Percentiles rank a stretch among this genome's conserved stretches.
Conservation (phyloP, 805 yeast genomes). For the Vanderwaltozyma polyspora region DNA sequence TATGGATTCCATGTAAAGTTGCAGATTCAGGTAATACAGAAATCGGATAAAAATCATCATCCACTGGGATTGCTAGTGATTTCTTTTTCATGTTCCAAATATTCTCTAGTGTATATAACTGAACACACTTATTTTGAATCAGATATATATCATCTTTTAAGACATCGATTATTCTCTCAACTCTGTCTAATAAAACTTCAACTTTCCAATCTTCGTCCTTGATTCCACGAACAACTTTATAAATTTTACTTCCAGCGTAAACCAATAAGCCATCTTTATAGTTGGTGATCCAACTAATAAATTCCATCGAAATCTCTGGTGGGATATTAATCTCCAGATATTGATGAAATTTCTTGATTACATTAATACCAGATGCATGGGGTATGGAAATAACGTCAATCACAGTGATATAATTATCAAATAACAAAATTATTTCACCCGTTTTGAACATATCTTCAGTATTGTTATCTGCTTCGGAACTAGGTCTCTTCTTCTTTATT, state of each 20-base stretch:
- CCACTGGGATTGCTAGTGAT: constrained; percentile 10
- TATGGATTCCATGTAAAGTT: constrained; percentile 19
- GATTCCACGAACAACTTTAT: constrained; percentile 8
- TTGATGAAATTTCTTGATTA: constrained; percentile 16
- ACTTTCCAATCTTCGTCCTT: constrained; percentile 9
- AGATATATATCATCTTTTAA: constrained; percentile 15
- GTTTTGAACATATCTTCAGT: constrained; percentile 18
- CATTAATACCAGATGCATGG: constrained; percentile 15
- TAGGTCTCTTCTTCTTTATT: constrained; percentile 10
- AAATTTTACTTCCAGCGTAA: constrained; percentile 11
- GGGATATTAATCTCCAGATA: constrained; percentile 11
- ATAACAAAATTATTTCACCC: constrained; percentile 20
- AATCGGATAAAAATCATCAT: constrained; percentile 22
- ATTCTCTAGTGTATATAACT: constrained; percentile 12
- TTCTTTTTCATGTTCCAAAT: constrained; percentile 15
- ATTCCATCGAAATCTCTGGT: not conserved
- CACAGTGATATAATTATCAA: constrained; percentile 9
- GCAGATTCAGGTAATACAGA: constrained; percentile 22
- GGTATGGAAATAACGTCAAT: constrained; percentile 22
- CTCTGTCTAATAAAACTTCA: constrained; percentile 8
- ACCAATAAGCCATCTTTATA: constrained; percentile 19
- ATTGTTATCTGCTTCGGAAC: constrained; percentile 6
- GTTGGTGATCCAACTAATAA: constrained; percentile 19
- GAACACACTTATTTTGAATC: constrained; percentile 10
- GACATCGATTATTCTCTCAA: constrained; percentile 24